Base-by-base conservation (phyloP, 2,329 filamentous ascomycete species). In the Lojkania enalia region DNA sequence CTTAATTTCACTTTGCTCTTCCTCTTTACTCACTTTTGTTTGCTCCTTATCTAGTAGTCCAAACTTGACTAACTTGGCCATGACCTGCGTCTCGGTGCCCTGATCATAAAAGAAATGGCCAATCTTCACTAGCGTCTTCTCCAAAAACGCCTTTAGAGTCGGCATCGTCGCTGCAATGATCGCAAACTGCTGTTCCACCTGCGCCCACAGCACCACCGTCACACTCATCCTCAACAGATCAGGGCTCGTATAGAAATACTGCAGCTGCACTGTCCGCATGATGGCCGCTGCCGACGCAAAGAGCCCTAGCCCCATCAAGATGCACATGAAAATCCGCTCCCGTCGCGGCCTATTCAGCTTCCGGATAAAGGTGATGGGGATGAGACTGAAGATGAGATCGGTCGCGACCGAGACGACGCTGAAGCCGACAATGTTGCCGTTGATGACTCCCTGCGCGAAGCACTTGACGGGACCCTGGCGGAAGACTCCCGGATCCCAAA, bases 161-260 rank as follows among this genome's bases (percentile, higher is more conserved):
- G 61, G 61, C 12, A 63, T 52, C 13, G 52, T 63, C 11, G 61
- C 61, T 3, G 55, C 61, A 20, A 63, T 58, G n/a, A 62, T 45
- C 7, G 54, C 61, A 20, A 64, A 48, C 16, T 61, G 52, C 35
- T 47, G 52, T 36, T 64, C 58, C n/a, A 64, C 25, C n/a, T 51
- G 42, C 12, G 60, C 56, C 54, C 54, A 63, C 13, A 61, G 18
- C 15, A 52, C 45, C 19, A 55, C 48, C n/a, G 30, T 51, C 7
- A 62, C 60, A 29, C 51, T 57, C 2, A 38, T 48, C 2, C 53
- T 41, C 32, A 62, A 64, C 7, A 55, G 11, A 41, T 64, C 61
- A 3, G 21, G 27, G 4, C 21, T 40, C 1, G 30, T 46, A 29
- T 59, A 59, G 30, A 55, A 57, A 1, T 29, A 43, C 7, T 52